Evolutionary conservation across 768 basidiomycete genomes (phyloP), one percentile per base, ranked within the genome.

Genomic region (Russula earlei): DNA sequence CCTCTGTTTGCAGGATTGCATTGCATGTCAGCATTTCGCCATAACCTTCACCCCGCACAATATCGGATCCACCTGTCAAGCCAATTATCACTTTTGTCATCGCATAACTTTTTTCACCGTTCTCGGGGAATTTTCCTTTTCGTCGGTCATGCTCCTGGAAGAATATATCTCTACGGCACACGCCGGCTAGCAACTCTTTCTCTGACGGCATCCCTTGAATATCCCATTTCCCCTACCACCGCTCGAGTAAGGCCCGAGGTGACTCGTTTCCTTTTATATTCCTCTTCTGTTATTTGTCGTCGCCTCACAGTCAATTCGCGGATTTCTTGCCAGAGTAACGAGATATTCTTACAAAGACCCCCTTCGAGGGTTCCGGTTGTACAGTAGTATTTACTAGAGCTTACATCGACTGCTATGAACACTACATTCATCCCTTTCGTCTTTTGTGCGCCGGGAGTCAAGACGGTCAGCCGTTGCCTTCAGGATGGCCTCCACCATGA

Each of bases 251-350:
- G 40, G 48, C 24, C 36, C 14, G 47, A 29, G 40, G 55, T 14
- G 37, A 52, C 36, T 60, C 61, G 42, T 60, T 60, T 45, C 29
- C 53, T 60, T 60, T 50, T 62, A 62, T 53, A 58, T 49, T 38
- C 49, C 45, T 47, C 29, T 52, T 42, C 40, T 33, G 27, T 48
- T 61, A 49, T 43, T 46, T 49, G 59, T 56, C 40, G 33, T 37
- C 52, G 52, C 41, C 55, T 27, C 54, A 58, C 53, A 58, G 37
- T n/a, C 20, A 54, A 54, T 60, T 51, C 52, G 50, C 51, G 59
- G 59, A 60, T 62, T 62, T 62, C 61, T 60, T 62, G 61, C 61
- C 52, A 54, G 44, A 53, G 53, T 52, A 45, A 53, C 61, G 54
- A 60, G 59, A 36, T 60, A 47, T 58, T 52, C 48, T 62, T 60